Base-by-base conservation (phyloP, 805 yeast genomes). In the Starmerella asiatica region DNA sequence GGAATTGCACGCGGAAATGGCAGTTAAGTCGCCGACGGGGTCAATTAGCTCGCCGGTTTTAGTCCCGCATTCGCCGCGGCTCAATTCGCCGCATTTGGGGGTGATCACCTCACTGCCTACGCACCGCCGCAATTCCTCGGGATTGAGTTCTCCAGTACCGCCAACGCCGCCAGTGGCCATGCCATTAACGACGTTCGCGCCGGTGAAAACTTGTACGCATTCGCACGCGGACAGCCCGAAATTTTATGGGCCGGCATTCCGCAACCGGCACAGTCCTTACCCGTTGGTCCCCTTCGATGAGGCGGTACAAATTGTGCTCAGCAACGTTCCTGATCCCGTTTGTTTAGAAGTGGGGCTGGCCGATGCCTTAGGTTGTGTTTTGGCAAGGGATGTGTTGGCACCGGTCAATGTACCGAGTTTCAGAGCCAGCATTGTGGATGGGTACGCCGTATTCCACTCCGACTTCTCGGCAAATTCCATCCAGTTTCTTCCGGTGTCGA, bases 391-490 rank as follows among this genome's bases (percentile, higher is more conserved):
- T 40, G 43, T 70, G 2, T 34, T 30, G 27, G 57, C 73, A 1
- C 56, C 61, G 0, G 45, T 56, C 1, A 55, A 61, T 38, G 70
- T 69, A 11, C 76, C 76, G 0, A 57, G 61, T 15, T 70, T 68
- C 53, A 50, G 70, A n/a, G 74, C 76, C 2, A 65, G 73, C 42
- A 68, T 71, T 21, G 75, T 71, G 3, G 76, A 71, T 47, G 76
- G 76, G 0, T 71, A 71, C 45, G 75, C 76, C 1, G 71, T 70
- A 1, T 42, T 56, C 4, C 61, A 62, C 42, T 38, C 60, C 0
- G 73, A 67, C 46, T 68, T 73, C 8, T 67, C 72, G 0, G 17
- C 19, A 6, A 21, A 15, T 1, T 15, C 23, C 8, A 21, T 18
- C n/a, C 72, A 70, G 1, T 49, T 52, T 0, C 65, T 64, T 39